These are phyloP conservation scores for Microthlaspi erraticum DNA, from an alignment of 345 rosid genomes.

Conservation along the genomic window DNA sequence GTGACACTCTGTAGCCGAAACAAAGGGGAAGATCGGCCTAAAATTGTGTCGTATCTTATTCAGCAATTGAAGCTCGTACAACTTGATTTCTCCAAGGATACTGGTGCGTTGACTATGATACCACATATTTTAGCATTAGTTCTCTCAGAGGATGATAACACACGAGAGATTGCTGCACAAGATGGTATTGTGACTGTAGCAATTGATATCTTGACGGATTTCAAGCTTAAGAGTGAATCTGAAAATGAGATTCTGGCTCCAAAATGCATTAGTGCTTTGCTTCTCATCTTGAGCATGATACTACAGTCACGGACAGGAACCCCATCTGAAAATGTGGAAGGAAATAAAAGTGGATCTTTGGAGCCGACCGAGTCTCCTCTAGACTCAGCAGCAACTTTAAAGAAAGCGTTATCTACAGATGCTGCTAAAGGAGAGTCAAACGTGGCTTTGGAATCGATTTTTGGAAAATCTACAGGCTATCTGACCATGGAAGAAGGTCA, in stretches of 20 bases:
- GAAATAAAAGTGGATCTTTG: constrained; percentile 54
- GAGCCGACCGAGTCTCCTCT: too few relatives aligned
- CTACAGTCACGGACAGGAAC: constrained; percentile 70
- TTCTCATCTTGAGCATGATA: constrained; percentile 85
- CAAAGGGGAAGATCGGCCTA: constrained; percentile 88
- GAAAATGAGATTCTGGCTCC: too few relatives aligned
- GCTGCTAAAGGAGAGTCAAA: constrained; percentile 54
- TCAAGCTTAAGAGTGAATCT: constrained; percentile 59
- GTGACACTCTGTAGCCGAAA: too few relatives aligned
- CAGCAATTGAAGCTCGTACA: constrained; percentile 83
- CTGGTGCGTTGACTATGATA: constrained; percentile 73
- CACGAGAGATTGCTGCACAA: constrained; percentile 81
- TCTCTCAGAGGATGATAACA: constrained; percentile 78
- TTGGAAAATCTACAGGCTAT: constrained; percentile 87
- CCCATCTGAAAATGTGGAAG: constrained; percentile 56
- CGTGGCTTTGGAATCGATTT: constrained; percentile 57
- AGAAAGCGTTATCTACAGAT: constrained; percentile 54
- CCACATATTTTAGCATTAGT: constrained; percentile 86
- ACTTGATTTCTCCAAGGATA: constrained; percentile 70
- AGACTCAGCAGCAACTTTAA: too few relatives aligned
- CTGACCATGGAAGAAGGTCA: constrained; percentile 76
- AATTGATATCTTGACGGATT: constrained; percentile 67
- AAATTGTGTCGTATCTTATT: constrained; percentile 74
- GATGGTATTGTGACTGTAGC: constrained; percentile 68
- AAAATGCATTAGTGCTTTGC: constrained; percentile 83